phyloP scores from a whole-genome alignment of 345 rosid genomes.

The Dovyalis caffra region DNA sequence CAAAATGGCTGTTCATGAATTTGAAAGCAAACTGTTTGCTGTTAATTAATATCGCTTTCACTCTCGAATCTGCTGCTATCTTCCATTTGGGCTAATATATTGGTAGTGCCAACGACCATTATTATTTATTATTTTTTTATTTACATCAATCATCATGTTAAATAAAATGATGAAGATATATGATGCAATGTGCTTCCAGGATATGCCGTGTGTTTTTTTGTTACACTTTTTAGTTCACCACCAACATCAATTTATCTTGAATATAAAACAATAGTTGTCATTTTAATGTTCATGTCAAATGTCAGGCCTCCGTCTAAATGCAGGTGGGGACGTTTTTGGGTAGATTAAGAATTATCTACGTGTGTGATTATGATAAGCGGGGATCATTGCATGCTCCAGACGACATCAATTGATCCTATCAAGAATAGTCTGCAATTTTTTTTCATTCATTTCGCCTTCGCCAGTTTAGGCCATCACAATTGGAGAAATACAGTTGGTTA shows the following conservation, averaged over 20 bases:
- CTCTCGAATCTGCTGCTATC: not conserved
- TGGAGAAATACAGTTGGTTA: not conserved
- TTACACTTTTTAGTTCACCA: not conserved
- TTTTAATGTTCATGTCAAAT: no score
- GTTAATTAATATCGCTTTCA: not conserved
- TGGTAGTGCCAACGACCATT: not conserved
- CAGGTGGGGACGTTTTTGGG: no score
- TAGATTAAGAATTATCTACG: accelerated
- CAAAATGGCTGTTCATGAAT: not conserved
- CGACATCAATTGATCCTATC: not conserved
- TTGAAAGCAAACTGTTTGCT: not conserved
- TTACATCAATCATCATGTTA: not conserved
- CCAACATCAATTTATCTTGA: not conserved
- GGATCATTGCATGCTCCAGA: not conserved
- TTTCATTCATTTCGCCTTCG: not conserved
- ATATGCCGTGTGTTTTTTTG: not conserved
- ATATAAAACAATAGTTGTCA: not conserved
- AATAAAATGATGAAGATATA: not conserved
- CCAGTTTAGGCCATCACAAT: not conserved
- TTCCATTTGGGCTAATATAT: no score
- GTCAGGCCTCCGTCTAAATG: no score
- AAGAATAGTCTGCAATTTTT: not conserved
- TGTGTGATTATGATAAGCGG: not conserved
- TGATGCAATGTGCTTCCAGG: not conserved
- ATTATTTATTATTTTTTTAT: no score